Conservation (phyloP, 1,284 basidiomycete genomes). For the Tilletia walkeri region DNA sequence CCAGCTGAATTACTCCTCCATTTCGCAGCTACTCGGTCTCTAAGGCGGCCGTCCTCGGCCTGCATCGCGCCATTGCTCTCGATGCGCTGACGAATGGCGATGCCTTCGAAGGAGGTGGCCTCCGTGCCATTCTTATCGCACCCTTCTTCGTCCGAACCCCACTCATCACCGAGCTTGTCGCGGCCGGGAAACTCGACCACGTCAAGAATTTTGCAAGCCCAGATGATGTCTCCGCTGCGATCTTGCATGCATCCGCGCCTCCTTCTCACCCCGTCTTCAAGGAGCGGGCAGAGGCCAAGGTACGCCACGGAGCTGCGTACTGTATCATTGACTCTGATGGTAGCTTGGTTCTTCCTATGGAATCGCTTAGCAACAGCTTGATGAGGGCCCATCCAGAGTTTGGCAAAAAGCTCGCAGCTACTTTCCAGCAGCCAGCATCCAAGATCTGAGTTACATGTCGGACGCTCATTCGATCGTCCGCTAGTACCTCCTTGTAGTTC, state of each 20-base stretch:
- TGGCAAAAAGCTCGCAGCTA: not conserved
- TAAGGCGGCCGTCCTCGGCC: conserved; percentile 57
- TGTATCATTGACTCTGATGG: not conserved
- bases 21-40: conserved; percentile 17
- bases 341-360: not conserved
- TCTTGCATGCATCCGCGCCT: conserved; percentile 2
- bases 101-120: conserved; percentile 41
- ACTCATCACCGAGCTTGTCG: conserved; percentile 2
- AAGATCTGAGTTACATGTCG: not conserved
- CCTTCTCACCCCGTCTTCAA: not conserved
- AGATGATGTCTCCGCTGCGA: conserved; percentile 7
- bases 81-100: conserved; percentile 47
- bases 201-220: conserved; percentile 3
- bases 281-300: not conserved
- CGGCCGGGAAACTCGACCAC: conserved; percentile 13
- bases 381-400: not conserved
- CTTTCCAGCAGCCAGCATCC: not conserved
- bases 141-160: conserved; percentile 59
- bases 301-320: conserved; percentile 1
- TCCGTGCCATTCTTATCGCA: conserved; percentile 62
- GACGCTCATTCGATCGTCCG: no score
- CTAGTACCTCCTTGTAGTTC: no score
- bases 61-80: conserved; percentile 62
- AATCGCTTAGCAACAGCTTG: conserved; percentile 7
- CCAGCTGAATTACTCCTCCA: not conserved